These are phyloP conservation scores for Cylindrotheca fusiformis DNA, from an alignment of 108 stramenopile genomes.

Conservation along the genomic window DNA sequence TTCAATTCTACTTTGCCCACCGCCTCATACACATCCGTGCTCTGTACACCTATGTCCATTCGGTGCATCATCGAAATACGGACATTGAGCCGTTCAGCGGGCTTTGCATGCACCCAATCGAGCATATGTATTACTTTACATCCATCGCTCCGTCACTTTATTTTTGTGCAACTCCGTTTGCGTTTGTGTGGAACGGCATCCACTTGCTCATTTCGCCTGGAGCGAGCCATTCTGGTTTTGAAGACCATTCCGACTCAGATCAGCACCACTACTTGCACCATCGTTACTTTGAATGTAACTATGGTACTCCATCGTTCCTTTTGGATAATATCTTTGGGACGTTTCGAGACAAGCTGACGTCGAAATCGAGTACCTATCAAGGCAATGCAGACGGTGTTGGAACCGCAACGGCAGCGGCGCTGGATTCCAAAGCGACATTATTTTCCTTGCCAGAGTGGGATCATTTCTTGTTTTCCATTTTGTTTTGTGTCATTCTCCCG, in stretches of 20 bases:
- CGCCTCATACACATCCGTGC: slow-evolving; percentile 29
- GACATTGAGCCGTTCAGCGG: slow-evolving; percentile 43
- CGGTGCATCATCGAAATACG: slow-evolving; percentile 41
- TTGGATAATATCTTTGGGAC: slow-evolving; percentile 33
- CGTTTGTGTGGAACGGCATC: slow-evolving; percentile 25
- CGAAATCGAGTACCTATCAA: neutral
- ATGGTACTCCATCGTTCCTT: slow-evolving; percentile 18
- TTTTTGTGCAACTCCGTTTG: slow-evolving; percentile 12
- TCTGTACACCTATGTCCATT: slow-evolving; percentile 41
- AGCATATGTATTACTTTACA: slow-evolving; percentile 39
- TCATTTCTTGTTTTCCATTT: neutral
- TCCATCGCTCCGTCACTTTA: slow-evolving; percentile 12
- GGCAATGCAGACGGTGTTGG: neutral
- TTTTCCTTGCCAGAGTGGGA: neutral
- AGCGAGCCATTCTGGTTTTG: slow-evolving; percentile 34
- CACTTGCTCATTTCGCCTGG: slow-evolving; percentile 30
- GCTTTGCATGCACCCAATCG: slow-evolving; percentile 42
- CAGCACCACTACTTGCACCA: slow-evolving; percentile 37
- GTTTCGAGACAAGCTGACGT: slow-evolving; percentile 2
- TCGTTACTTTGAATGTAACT: slow-evolving; percentile 45
- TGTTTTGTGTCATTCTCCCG: neutral
- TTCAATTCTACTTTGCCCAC: slow-evolving; percentile 39
- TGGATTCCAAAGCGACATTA: neutral
- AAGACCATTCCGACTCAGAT: slow-evolving; percentile 31
- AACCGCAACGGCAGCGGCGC: neutral